Conservation (phyloP, 1,139 yeast genomes). For the Protomyces lactucae-debilis region DNA sequence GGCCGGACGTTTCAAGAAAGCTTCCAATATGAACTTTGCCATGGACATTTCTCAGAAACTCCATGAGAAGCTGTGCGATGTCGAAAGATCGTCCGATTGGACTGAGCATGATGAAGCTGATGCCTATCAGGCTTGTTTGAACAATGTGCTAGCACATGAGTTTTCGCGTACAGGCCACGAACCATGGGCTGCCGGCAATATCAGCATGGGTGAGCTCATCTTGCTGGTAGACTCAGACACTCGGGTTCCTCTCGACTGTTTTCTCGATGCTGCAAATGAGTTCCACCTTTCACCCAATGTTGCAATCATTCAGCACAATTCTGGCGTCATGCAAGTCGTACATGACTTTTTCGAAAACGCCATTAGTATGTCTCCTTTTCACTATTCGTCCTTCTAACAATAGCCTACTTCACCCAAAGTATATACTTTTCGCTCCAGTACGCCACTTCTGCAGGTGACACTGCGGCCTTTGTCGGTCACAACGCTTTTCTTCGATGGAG, state of each 20-base stretch:
- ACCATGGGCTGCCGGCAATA: constrained; percentile 31
- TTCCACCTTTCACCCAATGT: constrained; percentile 30
- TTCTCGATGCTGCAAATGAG: constrained; percentile 32
- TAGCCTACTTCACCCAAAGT: constrained; percentile 30
- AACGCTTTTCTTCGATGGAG: constrained; percentile 32
- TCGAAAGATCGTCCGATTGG: constrained; percentile 20
- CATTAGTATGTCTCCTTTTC: constrained; percentile 14
- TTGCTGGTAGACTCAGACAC: constrained; percentile 32
- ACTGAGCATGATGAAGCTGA: constrained; percentile 28
- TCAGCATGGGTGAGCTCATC: constrained; percentile 31
- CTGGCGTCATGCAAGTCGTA: constrained; percentile 32
- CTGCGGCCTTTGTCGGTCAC: constrained; percentile 32
- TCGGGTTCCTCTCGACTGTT: constrained; percentile 31
- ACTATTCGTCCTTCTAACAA: constrained; percentile 22
- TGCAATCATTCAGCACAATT: constrained; percentile 30
- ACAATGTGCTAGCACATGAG: constrained; percentile 3
- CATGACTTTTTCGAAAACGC: constrained; percentile 30
- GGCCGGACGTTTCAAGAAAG: constrained; percentile 32
- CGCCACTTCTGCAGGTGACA: constrained; percentile 31
- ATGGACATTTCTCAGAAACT: constrained; percentile 31
- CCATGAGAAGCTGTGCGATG: constrained; percentile 10
- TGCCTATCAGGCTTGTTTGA: constrained; percentile 26
- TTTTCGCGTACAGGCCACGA: constrained; percentile 17
- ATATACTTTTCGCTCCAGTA: constrained; percentile 31
- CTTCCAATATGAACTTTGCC: constrained; percentile 32